A percentile compares a stretch with the other conserved stretches of the same genome.
These are phyloP conservation scores for Aspergillus arachidicola DNA, from an alignment of 2,329 filamentous ascomycete genomes.

Conservation along the genomic window DNA sequence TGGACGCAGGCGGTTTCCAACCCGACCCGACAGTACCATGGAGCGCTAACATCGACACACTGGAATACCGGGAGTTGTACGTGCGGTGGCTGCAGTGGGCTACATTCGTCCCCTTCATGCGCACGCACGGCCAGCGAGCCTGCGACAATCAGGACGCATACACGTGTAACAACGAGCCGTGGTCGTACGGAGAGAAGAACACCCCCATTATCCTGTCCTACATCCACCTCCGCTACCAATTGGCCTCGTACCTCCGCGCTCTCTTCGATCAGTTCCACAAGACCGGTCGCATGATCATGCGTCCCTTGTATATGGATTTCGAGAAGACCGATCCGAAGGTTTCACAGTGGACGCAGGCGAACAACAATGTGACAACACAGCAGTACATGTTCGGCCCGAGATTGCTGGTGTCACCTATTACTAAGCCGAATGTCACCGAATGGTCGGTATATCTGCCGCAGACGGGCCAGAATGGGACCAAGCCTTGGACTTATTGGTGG, in stretches of 20 bases:
- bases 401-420: constrained; percentile 41
- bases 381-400: constrained; percentile 45
- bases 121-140: constrained; percentile 63
- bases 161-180: constrained; percentile 56
- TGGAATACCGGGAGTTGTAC: constrained; percentile 61
- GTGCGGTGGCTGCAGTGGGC: constrained; percentile 69
- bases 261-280: constrained; percentile 38
- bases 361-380: constrained; percentile 40
- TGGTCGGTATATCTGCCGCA: constrained; percentile 42
- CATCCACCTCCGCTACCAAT: constrained; percentile 56
- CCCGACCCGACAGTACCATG: constrained; percentile 42
- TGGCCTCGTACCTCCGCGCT: constrained; percentile 40
- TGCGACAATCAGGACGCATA: constrained; percentile 44
- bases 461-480: constrained; percentile 24
- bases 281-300: constrained; percentile 40
- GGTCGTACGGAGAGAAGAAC: constrained; percentile 62
- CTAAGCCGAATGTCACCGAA: constrained; percentile 37
- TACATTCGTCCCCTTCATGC: constrained; percentile 60
- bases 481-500: constrained; percentile 46
- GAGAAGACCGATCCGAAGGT: constrained; percentile 29
- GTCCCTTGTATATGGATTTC: constrained; percentile 45
- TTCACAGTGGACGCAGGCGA: constrained; percentile 24
- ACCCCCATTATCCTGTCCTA: constrained; percentile 61
- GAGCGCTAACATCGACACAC: constrained; percentile 56
- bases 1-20: constrained; percentile 68